Conservation (phyloP, 495 filamentous ascomycete genomes). For the Penicillium flavigenum region DNA sequence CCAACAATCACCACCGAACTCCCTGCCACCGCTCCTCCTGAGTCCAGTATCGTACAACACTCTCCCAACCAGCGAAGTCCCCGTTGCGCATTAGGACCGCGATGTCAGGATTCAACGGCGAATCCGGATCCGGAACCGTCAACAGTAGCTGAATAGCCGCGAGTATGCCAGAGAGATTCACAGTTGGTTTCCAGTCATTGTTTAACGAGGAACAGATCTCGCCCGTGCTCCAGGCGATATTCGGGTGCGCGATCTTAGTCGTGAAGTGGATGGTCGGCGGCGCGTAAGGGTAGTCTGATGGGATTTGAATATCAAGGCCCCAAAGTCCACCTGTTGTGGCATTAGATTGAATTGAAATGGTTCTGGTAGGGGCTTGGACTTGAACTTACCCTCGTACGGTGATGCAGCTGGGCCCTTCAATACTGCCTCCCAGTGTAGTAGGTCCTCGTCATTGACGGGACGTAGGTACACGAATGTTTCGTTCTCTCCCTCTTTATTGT, state of each 20-base stretch:
- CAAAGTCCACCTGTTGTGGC: conserved; percentile 69
- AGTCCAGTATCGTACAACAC: conserved; percentile 79
- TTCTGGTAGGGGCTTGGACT: background rate
- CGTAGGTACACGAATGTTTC: conserved; percentile 60
- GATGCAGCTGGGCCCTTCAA: conserved; percentile 65
- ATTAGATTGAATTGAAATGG: conserved; percentile 4
- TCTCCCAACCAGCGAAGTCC: conserved; percentile 73
- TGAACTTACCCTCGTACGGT: conserved; percentile 67
- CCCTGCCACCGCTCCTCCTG: conserved; percentile 40
- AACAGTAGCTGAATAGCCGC: conserved; percentile 77
- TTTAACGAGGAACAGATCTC: conserved; percentile 66
- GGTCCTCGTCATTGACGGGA: conserved; percentile 65
- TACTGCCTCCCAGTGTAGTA: conserved; percentile 77
- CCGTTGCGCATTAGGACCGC: conserved; percentile 73
- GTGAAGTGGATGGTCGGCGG: conserved; percentile 77
- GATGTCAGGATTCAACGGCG: conserved; percentile 86
- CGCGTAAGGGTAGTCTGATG: conserved; percentile 70
- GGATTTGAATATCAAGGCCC: conserved; percentile 76
- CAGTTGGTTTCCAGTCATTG: too few relatives aligned
- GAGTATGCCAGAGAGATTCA: conserved; percentile 58
- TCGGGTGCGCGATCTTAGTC: conserved; percentile 83
- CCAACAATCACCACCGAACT: too few relatives aligned
- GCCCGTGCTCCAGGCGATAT: conserved; percentile 75
- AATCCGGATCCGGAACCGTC: conserved; percentile 72
- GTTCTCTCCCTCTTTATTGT: conserved; percentile 51